Base-by-base conservation (phyloP, 2,329 filamentous ascomycete species). In the Elsinoe fawcettii region DNA sequence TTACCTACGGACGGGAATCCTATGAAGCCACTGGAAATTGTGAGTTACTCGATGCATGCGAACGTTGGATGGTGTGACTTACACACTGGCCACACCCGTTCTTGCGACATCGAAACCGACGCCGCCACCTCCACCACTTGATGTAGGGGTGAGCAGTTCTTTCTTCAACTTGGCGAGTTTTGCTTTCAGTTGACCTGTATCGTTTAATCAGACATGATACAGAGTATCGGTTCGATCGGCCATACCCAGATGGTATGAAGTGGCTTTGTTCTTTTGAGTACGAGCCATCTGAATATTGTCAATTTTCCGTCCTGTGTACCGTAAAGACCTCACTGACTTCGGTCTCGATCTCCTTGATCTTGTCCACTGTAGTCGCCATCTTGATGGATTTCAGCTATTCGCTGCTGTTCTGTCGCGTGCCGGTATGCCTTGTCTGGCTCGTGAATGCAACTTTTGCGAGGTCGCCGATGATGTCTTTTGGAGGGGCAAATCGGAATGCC, bases 1-100 rank as follows among this genome's bases (percentile, higher is more conserved):
- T 99, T 99, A 61, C 93, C 93, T 61, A 99, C 93, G 1, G 93
- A 99, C 1, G 93, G 93, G 69, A 99, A 99, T 30, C 93, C 93
- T 69, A 97, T 96, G 75, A 97, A 97, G 43, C 92, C 92, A 67
- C 63, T 70, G 53, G 22, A 54, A 25, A 51, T 32, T 46, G 44
- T 59, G 18, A 58, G 47, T 41, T n/a, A 8, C 20, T 12, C 22
- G 6, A 43, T 44, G n/a, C 7, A 27, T n/a, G 6, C 22, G 4
- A 9, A 9, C 36, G 32, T 30, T 32, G 23, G 20, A 20, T 12
- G 39, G 12, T 20, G 49, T 11, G 20, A 77, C 77, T 67, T 74
- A 79, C 72, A 99, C 85, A 78, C 89, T 95, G 63, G 93, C 93
- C 62, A 97, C 93, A 79, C 93, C 93, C 54, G 93, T 99, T 73